Conservation (phyloP, 257 asterid genomes). For the Sherardia arvensis region DNA sequence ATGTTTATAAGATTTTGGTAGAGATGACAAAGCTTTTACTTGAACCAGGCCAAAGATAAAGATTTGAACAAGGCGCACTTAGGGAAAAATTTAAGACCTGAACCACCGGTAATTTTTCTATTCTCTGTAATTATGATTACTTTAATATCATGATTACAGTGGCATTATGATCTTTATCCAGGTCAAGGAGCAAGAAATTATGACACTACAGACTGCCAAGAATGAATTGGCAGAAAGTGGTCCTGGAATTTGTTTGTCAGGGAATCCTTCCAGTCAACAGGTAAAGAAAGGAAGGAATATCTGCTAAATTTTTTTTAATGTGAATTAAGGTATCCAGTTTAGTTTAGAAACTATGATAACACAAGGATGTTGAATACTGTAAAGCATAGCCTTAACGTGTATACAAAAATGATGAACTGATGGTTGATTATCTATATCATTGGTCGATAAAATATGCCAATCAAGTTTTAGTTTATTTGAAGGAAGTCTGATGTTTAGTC, state of each 20-base stretch:
- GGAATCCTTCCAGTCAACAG: conserved; percentile 31
- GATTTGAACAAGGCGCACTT: conserved; percentile 20
- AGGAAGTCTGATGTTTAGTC: conserved; percentile 16
- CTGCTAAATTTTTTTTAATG: background rate
- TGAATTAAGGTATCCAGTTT: background rate
- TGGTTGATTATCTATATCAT: conserved; percentile 30
- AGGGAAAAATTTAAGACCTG: conserved; percentile 26
- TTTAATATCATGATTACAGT: conserved; percentile 12
- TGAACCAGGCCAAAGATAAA: conserved; percentile 44
- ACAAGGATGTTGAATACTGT: conserved; percentile 19
- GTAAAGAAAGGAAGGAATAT: conserved; percentile 10
- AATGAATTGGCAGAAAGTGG: conserved; percentile 18
- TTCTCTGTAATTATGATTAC: conserved; percentile 2
- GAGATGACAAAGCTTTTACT: conserved; percentile 11
- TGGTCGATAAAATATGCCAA: conserved; percentile 8
- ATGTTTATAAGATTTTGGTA: background rate
- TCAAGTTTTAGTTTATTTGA: too few species aligned
- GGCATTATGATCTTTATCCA: conserved; percentile 20
- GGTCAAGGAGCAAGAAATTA: conserved; percentile 29
- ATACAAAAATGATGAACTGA: conserved; percentile 25
- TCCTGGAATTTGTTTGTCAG: conserved; percentile 14
- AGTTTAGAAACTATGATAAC: background rate
- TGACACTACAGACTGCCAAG: conserved; percentile 17
- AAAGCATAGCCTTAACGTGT: conserved; percentile 24
- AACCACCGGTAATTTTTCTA: conserved; percentile 32